phyloP scores from a whole-genome alignment of 2,329 filamentous ascomycete genomes.

The Allantophomopsis cytisporea region DNA sequence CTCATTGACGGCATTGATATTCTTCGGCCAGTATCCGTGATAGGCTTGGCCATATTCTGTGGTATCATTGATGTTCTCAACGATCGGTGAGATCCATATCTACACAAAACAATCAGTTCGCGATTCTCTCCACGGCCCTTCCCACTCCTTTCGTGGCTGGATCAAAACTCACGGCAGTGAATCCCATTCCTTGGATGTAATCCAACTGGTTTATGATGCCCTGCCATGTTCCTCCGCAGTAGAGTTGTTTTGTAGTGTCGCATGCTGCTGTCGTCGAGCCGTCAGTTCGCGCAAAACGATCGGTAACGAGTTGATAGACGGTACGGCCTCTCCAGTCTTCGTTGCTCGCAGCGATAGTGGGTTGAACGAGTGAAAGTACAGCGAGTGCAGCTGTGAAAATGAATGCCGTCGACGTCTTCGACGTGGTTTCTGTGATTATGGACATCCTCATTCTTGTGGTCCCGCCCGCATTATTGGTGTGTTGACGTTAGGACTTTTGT shows the following conservation, averaged over 20 bases:
- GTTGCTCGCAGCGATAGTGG: slow-evolving; percentile 5
- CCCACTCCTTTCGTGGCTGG: neutral
- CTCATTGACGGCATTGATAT: slow-evolving; percentile 35
- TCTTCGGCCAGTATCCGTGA: slow-evolving; percentile 29
- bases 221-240: slow-evolving; percentile 30
- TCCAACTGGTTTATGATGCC: slow-evolving; percentile 30
- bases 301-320: slow-evolving; percentile 26
- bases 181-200: slow-evolving; percentile 28
- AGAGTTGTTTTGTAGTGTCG: slow-evolving; percentile 14
- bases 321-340: slow-evolving; percentile 20
- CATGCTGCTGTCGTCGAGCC: slow-evolving; percentile 18
- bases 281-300: slow-evolving; percentile 22
- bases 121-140: neutral
- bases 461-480: neutral
- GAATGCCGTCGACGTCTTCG: neutral
- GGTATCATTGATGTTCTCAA: slow-evolving; percentile 21
- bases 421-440: neutral
- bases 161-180: slow-evolving; percentile 12
- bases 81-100: slow-evolving; percentile 30
- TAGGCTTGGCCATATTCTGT: slow-evolving; percentile 24
- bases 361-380: neutral
- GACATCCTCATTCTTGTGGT: neutral
- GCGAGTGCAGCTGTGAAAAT: neutral
- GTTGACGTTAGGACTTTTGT: neutral
- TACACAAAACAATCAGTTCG: slow-evolving; percentile 4